These are phyloP conservation scores for Arachnomyces sp. DNA, from an alignment of 2,329 filamentous ascomycete species.

Conservation along the genomic window DNA sequence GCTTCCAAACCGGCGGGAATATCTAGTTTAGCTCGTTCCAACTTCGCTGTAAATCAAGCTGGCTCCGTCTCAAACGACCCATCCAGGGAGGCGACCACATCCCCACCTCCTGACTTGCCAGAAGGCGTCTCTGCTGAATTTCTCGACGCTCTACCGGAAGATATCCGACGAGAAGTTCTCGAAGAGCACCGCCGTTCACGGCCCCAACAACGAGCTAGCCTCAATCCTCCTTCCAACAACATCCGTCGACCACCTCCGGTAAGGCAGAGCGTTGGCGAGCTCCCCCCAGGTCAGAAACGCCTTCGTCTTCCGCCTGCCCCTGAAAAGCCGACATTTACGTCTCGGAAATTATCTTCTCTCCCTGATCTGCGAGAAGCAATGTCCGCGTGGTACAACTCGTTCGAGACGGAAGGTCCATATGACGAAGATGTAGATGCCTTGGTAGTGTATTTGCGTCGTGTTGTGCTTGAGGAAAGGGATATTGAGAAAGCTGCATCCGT, in stretches of 20 bases:
- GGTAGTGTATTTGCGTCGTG: slow-evolving; percentile 60
- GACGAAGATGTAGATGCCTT: slow-evolving; percentile 67
- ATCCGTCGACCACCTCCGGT: slow-evolving; percentile 11
- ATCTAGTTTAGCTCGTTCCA: slow-evolving; percentile 63
- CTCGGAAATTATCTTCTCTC: slow-evolving; percentile 44
- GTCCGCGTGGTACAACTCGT: slow-evolving; percentile 66
- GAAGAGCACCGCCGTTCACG: slow-evolving; percentile 59
- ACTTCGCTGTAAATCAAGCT: slow-evolving; percentile 45
- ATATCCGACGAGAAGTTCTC: slow-evolving; percentile 69
- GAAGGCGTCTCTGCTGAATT: slow-evolving; percentile 57
- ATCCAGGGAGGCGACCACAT: slow-evolving; percentile 11
- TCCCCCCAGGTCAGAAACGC: slow-evolving; percentile 26
- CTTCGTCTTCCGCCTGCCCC: slow-evolving; percentile 43
- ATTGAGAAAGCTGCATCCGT: slow-evolving; percentile 64
- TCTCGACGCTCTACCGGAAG: slow-evolving; percentile 71
- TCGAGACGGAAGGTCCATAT: slow-evolving; percentile 67
- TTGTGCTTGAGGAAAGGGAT: slow-evolving; percentile 68
- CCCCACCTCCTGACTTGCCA: slow-evolving; percentile 21
- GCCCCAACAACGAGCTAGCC: slow-evolving; percentile 48
- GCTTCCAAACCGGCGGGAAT: slow-evolving; percentile 48
- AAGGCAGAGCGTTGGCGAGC: background rate
- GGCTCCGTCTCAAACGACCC: slow-evolving; percentile 11
- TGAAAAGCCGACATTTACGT: slow-evolving; percentile 54
- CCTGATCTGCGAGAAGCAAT: slow-evolving; percentile 66
- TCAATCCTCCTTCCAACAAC: slow-evolving; percentile 31